phyloP scores from a whole-genome alignment of 345 rosid genomes.

The Syzygium oleosum region DNA sequence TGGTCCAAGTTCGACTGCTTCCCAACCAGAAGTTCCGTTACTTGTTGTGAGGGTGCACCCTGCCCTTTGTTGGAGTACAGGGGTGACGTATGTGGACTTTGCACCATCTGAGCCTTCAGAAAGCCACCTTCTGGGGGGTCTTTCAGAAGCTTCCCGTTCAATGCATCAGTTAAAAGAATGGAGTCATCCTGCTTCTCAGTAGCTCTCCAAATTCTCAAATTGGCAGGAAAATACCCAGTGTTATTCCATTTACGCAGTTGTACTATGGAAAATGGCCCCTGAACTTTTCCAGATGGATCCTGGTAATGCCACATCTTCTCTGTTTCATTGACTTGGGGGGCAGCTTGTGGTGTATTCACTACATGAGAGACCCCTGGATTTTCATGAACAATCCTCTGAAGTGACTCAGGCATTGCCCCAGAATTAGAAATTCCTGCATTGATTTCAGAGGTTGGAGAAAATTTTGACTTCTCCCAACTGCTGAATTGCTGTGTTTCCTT shows the following conservation, averaged over 20 bases:
- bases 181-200: constrained; percentile 59
- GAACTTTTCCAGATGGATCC: constrained; percentile 94
- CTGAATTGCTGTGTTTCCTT: constrained; percentile 40
- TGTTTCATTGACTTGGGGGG: constrained; percentile 51
- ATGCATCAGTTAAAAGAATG: constrained; percentile 62
- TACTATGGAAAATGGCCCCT: constrained; percentile 92
- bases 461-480: constrained; percentile 37
- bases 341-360: constrained; percentile 22
- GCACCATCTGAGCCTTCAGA: constrained; percentile 21
- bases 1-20: constrained; percentile 21
- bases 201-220: constrained; percentile 76
- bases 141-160: constrained; percentile 61
- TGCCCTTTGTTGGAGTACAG: constrained; percentile 11
- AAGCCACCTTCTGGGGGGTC: constrained; percentile 23
- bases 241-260: constrained; percentile 95
- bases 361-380: constrained; percentile 26
- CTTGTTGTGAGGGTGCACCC: constrained; percentile 14
- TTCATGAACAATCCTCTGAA: constrained; percentile 36
- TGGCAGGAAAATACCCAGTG: constrained; percentile 86
- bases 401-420: constrained; percentile 26
- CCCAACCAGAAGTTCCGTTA: constrained; percentile 12
- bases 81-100: constrained; percentile 9
- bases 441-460: constrained; percentile 26
- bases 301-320: constrained; percentile 91
- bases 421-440: constrained; percentile 25